Evolutionary conservation across 768 basidiomycete species (phyloP), one percentile per base, ranked within the genome.

Genomic region (Lactifluus subvellereus): DNA sequence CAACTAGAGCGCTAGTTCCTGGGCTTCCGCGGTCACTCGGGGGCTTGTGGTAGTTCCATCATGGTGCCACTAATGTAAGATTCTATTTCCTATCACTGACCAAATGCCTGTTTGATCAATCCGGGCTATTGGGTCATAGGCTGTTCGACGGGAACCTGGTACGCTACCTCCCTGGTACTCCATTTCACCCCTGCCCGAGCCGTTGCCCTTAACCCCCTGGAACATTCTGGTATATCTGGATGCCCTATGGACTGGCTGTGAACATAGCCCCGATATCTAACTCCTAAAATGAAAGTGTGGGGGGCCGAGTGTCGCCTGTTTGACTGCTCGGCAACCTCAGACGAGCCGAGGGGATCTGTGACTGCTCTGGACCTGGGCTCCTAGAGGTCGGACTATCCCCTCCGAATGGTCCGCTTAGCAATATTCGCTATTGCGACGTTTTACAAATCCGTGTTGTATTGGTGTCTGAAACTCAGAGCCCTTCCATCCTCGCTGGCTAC

Each of bases 101-200:
- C 37, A 49, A 56, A 35, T 9, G 3, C 16, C 9, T n/a, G 3
- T 33, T 52, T 18, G 49, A 58, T 63, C 43, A 48, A 10, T 43
- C 57, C 62, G 62, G 38, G n/a, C 18, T 43, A 14, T 58, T 63
- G 62, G 62, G 53, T 63, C 52, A 54, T 47, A 27, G 33, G 30
- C 30, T 43, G 2, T 22, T 45, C n/a, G 13, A 59, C 38, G 30
- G 35, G 47, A 27, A 47, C 51, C n/a, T 35, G 33, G 45, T 45
- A 35, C 55, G 7, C 16, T 14, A 5, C 14, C 8, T 14, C 32
- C n/a, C 40, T 50, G 47, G 48, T 3, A 27, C 45, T 48, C 61
- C 32, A 47, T 20, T 49, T 11, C 32, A 8, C 3, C 57, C 35
- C 52, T 51, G 45, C 57, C 54, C 45, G 52, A 27, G 16, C 33